These are phyloP conservation scores for Colletotrichum sojae DNA, from an alignment of 2,329 filamentous ascomycete species.

Conservation along the genomic window DNA sequence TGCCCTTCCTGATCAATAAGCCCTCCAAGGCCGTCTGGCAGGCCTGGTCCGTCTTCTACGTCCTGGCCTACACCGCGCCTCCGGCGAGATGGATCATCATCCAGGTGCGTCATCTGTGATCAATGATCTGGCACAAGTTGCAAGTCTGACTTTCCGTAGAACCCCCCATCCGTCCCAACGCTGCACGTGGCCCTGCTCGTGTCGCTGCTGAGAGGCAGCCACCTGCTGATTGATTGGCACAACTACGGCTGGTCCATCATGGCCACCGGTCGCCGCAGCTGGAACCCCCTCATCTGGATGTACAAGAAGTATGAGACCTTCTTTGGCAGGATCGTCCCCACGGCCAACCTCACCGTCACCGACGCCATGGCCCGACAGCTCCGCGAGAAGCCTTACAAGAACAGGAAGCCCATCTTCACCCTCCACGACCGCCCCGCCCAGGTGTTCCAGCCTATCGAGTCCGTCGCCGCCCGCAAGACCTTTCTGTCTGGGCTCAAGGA, in stretches of 20 bases:
- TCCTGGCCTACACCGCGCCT: conserved; percentile 81
- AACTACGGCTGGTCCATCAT: conserved; percentile 98
- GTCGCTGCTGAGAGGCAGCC: conserved; percentile 83
- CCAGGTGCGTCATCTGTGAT: conserved; percentile 64
- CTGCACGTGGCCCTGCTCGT: conserved; percentile 81
- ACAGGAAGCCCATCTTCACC: conserved; percentile 76
- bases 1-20: conserved; percentile 83
- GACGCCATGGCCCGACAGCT: conserved; percentile 88
- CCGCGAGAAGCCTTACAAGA: conserved; percentile 71
- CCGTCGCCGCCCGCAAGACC: conserved; percentile 57
- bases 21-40: conserved; percentile 92
- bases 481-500: conserved; percentile 78
- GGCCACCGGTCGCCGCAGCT: conserved; percentile 68
- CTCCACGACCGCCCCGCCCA: conserved; percentile 89
- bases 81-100: conserved; percentile 89
- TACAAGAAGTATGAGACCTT: conserved; percentile 83
- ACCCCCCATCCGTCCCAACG: conserved; percentile 95
- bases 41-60: conserved; percentile 77
- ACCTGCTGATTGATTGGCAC: conserved; percentile 96
- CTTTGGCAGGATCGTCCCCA: conserved; percentile 76
- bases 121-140: background rate
- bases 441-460: conserved; percentile 81
- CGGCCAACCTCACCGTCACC: conserved; percentile 88
- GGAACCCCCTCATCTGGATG: conserved; percentile 82
- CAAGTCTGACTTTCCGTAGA: conserved; percentile 64